Conservation (phyloP, 176 grass and related monocot species). For the Eleusine coracana region DNA sequence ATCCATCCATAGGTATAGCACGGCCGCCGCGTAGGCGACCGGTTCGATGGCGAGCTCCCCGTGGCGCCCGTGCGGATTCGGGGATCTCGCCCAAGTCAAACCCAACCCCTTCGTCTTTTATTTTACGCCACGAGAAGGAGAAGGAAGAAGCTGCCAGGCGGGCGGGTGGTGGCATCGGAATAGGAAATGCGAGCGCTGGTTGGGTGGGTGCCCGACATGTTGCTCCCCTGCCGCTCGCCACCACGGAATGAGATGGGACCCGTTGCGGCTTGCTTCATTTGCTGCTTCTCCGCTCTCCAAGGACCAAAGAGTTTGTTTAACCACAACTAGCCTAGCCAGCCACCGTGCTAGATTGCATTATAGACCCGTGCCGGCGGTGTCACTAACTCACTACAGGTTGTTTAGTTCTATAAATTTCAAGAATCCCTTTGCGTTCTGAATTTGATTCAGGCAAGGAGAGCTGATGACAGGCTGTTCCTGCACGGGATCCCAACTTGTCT, state of each 20-base stretch:
- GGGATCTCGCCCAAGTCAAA: background rate
- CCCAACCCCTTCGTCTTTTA: background rate
- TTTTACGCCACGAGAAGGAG: background rate
- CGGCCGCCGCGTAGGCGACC: background rate
- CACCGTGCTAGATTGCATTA: background rate
- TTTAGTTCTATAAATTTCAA: background rate
- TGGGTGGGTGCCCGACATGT: slow-evolving; percentile 41
- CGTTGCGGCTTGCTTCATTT: background rate
- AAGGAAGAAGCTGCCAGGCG: slow-evolving; percentile 21
- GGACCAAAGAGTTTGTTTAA: background rate
- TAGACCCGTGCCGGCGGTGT: background rate
- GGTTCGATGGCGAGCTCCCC: background rate
- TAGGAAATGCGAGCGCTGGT: background rate
- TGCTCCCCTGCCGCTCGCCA: background rate
- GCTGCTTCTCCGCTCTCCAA: background rate
- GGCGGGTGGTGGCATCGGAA: background rate
- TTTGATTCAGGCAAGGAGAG: background rate
- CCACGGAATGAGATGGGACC: background rate
- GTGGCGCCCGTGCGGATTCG: background rate
- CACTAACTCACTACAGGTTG: background rate
- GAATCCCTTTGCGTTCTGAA: background rate
- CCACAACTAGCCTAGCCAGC: background rate
- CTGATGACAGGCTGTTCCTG: background rate
- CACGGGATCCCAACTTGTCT: background rate
- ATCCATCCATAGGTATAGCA: too few species aligned